phyloP scores from a whole-genome alignment of 1,139 yeast species.

The Taphrina sp. region DNA sequence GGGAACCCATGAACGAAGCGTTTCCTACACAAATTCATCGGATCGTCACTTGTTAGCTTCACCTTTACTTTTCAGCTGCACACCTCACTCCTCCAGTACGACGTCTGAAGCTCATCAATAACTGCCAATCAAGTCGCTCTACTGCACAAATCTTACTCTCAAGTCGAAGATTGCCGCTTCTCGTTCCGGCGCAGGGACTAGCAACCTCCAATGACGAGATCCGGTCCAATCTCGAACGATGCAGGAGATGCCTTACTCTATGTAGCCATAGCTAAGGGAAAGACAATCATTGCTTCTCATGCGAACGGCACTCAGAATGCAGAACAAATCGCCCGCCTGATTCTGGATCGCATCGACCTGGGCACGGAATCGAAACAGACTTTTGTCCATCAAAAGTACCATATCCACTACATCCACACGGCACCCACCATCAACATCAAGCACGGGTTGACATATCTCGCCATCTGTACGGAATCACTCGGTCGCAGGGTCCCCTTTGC shows the following conservation, averaged over 20 bases:
- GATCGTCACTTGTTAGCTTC: too few species aligned
- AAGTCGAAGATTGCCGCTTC: too few species aligned
- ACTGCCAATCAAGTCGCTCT: too few species aligned
- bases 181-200: too few species aligned
- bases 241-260: slow-evolving; percentile 9
- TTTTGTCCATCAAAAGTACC: slow-evolving; percentile 43
- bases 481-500: slow-evolving; percentile 45
- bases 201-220: too few species aligned
- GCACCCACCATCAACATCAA: slow-evolving; percentile 39
- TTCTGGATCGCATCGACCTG: slow-evolving; percentile 23
- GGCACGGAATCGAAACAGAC: slow-evolving; percentile 38
- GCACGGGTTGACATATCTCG: slow-evolving; percentile 43
- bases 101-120: too few species aligned
- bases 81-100: too few species aligned
- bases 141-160: too few species aligned
- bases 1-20: too few species aligned
- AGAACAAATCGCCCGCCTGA: slow-evolving; percentile 10
- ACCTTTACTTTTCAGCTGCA: too few species aligned
- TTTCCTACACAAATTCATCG: too few species aligned
- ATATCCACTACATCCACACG: slow-evolving; percentile 45
- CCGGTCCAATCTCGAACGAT: background rate
- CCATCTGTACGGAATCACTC: slow-evolving; percentile 41
- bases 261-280: slow-evolving; percentile 22
- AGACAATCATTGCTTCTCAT: slow-evolving; percentile 22
- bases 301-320: slow-evolving; percentile 30